Evolutionary conservation across 139 green algal species (phyloP), one percentile per base, ranked within the genome.

Genomic region (Picochlorum sp.): DNA sequence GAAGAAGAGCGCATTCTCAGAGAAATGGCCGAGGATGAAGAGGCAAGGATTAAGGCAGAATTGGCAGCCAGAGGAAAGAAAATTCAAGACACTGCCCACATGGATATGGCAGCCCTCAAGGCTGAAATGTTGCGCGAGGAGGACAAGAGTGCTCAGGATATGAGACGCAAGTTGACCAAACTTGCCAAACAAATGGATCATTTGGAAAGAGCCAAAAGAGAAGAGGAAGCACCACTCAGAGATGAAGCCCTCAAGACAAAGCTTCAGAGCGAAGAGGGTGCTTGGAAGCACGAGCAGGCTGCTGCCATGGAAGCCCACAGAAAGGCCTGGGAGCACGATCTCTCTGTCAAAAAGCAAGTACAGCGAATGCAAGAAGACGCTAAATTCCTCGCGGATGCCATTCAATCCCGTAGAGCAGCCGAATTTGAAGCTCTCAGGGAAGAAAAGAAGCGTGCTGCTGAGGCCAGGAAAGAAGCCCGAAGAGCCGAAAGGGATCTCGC

Each of bases 121-220:
- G 81, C 83, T 50, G 82, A 88, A 71, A 31, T 80, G 69, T 64
- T 77, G 21, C 54, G 47, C 24, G 80, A 87, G 70, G 80, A 89
- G 58, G 74, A 77, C 66, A 65, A 70, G 30, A 71, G 80, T 60
- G 63, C 68, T n/a, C 74, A 84, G 77, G 83, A 91, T 72, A 77
- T 86, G 67, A 71, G 86, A 67, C 83, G 71, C 44, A 69, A 82
- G 67, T 73, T 90, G 60, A 83, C 78, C 58, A 73, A 73, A 51
- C 64, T 84, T 67, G 71, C 70, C 50, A 84, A 84, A 72, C 52
- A 79, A 65, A 86, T 97, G 90, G 94, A 99, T 79, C 87, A 99
- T 75, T 51, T 98, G 65, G 94, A 97, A 83, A 81, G 94, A 1
- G 94, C 94, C 0, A 72, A 78, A 1, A 80, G 94, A 24, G 90